phyloP scores from a whole-genome alignment of 164 flowering plant species.

The Vitis vinifera region DNA sequence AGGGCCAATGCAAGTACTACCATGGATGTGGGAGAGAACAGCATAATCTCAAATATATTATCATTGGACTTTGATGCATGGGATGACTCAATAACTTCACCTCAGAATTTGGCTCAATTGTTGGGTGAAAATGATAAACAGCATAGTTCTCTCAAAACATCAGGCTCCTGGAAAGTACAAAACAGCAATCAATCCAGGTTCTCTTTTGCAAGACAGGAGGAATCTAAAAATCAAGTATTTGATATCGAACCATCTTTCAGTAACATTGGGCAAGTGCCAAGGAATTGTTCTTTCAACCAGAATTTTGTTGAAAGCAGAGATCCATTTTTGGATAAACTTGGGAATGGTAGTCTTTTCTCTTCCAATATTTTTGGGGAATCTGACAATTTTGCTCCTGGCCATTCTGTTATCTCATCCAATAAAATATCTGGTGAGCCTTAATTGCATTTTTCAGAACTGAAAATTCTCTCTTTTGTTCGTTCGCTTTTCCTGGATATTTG shows the following conservation, averaged over 20 bases:
- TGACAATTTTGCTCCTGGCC: slow-evolving; percentile 23
- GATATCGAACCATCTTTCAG: slow-evolving; percentile 29
- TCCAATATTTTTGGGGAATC: slow-evolving; percentile 26
- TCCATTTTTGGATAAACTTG: slow-evolving; percentile 24
- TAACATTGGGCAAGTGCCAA: slow-evolving; percentile 21
- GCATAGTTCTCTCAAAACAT: slow-evolving; percentile 25
- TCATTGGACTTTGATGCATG: slow-evolving; percentile 60
- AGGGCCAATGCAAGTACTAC: slow-evolving; percentile 20
- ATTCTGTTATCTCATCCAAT: slow-evolving; percentile 31
- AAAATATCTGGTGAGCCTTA: slow-evolving; percentile 45
- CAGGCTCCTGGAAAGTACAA: slow-evolving; percentile 45
- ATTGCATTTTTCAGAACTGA: too few relatives aligned
- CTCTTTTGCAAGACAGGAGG: slow-evolving; percentile 75
- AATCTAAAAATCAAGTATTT: slow-evolving; percentile 28
- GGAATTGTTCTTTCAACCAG: slow-evolving; percentile 22
- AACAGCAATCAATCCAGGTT: slow-evolving; percentile 63
- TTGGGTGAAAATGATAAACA: slow-evolving; percentile 40
- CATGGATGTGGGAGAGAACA: slow-evolving; percentile 51
- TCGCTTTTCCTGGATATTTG: too few relatives aligned
- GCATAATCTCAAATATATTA: slow-evolving; percentile 65
- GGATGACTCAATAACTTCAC: slow-evolving; percentile 58
- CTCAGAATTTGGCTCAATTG: slow-evolving; percentile 49
- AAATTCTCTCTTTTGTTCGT: too few relatives aligned
- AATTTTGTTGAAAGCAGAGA: slow-evolving; percentile 31
- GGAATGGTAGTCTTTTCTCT: slow-evolving; percentile 30